Evolutionary conservation across 371 early-diverging fungal species (phyloP).

Genomic region (Nematocida major): DNA sequence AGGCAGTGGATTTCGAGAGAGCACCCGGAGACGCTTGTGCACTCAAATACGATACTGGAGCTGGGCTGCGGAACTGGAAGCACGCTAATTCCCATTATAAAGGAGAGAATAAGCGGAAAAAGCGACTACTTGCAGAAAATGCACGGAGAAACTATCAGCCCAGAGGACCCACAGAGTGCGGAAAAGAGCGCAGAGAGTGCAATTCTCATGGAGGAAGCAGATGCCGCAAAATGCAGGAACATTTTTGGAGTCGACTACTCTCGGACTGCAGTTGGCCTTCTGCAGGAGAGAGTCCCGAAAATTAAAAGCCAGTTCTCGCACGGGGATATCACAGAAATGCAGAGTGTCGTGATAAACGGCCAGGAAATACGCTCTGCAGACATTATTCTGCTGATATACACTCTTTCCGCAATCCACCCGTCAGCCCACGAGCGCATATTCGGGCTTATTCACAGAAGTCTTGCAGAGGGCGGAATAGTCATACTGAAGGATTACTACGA

Average conservation of each 20-base stretch:
- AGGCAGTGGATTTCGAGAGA: slow-evolving; percentile 54
- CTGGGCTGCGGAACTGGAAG: slow-evolving; percentile 59
- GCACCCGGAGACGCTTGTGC: slow-evolving; percentile 25
- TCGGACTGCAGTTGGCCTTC: slow-evolving; percentile 27
- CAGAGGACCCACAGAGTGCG: too few species aligned
- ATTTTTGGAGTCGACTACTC: slow-evolving; percentile 54
- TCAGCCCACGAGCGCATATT: slow-evolving; percentile 30
- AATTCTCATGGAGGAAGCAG: not conserved
- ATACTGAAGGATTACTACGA: slow-evolving; percentile 78
- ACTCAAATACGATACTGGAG: slow-evolving; percentile 42
- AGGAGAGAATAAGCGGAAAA: not conserved
- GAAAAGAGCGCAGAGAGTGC: not conserved
- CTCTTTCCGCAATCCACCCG: slow-evolving; percentile 56
- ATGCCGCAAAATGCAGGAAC: not conserved
- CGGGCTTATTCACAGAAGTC: slow-evolving; percentile 2
- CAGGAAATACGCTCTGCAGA: slow-evolving; percentile 25
- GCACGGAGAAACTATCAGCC: not conserved
- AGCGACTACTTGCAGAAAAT: not conserved
- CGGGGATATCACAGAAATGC: not conserved
- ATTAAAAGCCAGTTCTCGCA: not conserved
- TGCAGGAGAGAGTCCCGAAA: slow-evolving; percentile 14
- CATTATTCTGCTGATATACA: slow-evolving; percentile 54
- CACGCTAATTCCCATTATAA: slow-evolving; percentile 37
- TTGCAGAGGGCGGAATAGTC: slow-evolving; percentile 64
- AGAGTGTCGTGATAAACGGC: not conserved